phyloP scores from a whole-genome alignment of 1,284 basidiomycete species.

The Malassezia obtusa region DNA sequence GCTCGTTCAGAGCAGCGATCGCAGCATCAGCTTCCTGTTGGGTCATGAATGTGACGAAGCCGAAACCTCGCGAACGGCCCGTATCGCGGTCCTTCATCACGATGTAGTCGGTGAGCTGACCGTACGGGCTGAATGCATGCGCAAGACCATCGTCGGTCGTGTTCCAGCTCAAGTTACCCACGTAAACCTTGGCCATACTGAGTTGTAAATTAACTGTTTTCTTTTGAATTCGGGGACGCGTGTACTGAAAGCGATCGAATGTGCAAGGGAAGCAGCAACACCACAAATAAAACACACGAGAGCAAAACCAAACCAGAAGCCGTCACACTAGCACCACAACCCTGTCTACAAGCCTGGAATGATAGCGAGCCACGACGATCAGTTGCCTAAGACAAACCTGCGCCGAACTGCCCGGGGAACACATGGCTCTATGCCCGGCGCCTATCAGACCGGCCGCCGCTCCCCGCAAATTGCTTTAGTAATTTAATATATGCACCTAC shows the following conservation, averaged over 20 bases:
- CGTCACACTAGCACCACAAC: background rate
- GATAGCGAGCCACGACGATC: slow-evolving; percentile 1
- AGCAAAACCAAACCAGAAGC: background rate
- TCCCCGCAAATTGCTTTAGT: background rate
- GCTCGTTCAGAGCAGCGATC: slow-evolving; percentile 71
- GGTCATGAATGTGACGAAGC: slow-evolving; percentile 60
- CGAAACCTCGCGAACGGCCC: slow-evolving; percentile 80
- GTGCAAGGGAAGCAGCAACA: background rate
- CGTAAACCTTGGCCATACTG: slow-evolving; percentile 48
- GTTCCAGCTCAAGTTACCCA: slow-evolving; percentile 48
- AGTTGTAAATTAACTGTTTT: slow-evolving; percentile 1
- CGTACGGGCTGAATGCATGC: slow-evolving; percentile 44
- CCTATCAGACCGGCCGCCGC: background rate
- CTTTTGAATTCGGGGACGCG: background rate
- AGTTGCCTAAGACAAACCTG: background rate
- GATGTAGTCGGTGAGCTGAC: slow-evolving; percentile 47
- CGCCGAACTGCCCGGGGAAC: background rate
- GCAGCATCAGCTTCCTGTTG: slow-evolving; percentile 66
- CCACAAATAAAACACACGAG: background rate
- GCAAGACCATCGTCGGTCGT: slow-evolving; percentile 47
- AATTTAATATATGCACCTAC: too few species aligned
- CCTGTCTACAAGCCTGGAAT: background rate
- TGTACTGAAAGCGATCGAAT: background rate
- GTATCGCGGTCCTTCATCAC: slow-evolving; percentile 98
- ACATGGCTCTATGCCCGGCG: background rate